A percentile compares a stretch with the other conserved stretches of the same genome.
These are phyloP conservation scores for Ganoderma lingzhi DNA, from an alignment of 1,284 basidiomycete species.

Conservation along the genomic window DNA sequence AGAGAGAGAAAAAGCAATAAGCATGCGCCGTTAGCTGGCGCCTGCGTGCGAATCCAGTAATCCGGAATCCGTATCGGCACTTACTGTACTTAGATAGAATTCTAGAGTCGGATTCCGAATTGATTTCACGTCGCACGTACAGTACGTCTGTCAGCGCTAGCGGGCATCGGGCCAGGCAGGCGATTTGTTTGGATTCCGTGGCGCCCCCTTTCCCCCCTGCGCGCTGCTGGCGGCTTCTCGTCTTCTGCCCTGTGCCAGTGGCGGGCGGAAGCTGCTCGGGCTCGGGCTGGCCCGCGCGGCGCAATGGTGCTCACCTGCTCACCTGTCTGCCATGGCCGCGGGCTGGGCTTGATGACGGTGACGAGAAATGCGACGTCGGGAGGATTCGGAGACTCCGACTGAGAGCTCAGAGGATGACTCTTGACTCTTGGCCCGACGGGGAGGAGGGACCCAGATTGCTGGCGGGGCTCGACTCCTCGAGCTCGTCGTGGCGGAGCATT, in stretches of 20 bases:
- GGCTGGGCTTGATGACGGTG: neutral
- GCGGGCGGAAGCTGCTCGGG: neutral
- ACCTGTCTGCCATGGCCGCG: too few species aligned
- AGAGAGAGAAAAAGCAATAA: neutral
- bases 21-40: neutral
- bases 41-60: neutral
- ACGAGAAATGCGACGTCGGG: too few species aligned
- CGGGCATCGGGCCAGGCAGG: neutral
- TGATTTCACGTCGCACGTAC: neutral
- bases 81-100: too few species aligned
- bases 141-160: neutral
- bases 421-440: too few species aligned
- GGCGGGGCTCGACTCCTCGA: too few species aligned
- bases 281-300: neutral
- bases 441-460: too few species aligned
- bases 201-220: too few species aligned
- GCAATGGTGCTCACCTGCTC: neutral
- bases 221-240: neutral
- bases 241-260: neutral
- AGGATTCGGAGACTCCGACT: too few species aligned
- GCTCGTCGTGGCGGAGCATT: too few species aligned
- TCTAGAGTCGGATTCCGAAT: neutral
- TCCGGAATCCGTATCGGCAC: too few species aligned
- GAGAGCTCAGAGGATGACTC: too few species aligned
- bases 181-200: slow-evolving; percentile 4